These are phyloP conservation scores for Xylaria grammica DNA, from an alignment of 495 filamentous ascomycete genomes.

Conservation along the genomic window DNA sequence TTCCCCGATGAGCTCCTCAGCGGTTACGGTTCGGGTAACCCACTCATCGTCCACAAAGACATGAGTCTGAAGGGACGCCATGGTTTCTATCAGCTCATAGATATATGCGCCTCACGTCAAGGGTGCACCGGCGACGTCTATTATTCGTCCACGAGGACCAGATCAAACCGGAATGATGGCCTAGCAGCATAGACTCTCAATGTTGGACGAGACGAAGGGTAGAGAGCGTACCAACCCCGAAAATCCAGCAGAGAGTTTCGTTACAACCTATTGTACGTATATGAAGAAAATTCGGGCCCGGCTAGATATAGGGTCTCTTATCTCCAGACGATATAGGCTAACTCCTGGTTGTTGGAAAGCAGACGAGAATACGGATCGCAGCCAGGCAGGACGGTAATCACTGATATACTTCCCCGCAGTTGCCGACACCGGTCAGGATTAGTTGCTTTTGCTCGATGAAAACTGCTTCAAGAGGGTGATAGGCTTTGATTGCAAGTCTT, in stretches of 20 bases:
- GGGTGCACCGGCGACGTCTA: not conserved
- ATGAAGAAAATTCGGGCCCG: not conserved
- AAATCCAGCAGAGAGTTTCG: not conserved
- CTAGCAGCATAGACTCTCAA: no score
- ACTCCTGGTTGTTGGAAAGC: not conserved
- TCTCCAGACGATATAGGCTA: not conserved
- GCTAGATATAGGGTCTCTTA: not conserved
- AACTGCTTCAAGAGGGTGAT: no score
- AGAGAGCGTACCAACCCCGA: not conserved
- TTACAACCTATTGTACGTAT: not conserved
- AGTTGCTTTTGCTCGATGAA: no score
- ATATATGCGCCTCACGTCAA: not conserved
- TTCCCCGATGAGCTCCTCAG: slow-evolving; percentile 32
- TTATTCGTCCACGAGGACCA: not conserved
- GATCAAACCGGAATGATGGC: not conserved
- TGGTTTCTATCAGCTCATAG: slow-evolving; percentile 2
- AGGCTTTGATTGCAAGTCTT: no score
- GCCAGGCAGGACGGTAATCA: no score
- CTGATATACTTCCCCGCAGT: no score
- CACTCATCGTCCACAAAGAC: slow-evolving; percentile 64
- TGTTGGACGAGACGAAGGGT: not conserved
- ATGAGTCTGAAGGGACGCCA: slow-evolving; percentile 53
- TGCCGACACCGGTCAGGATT: no score
- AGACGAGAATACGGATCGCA: not conserved
- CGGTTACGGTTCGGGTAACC: slow-evolving; percentile 49